Evolutionary conservation across 305 asterid species (phyloP), one percentile per base, ranked within the genome.

Genomic region (Ilex paraguariensis): DNA sequence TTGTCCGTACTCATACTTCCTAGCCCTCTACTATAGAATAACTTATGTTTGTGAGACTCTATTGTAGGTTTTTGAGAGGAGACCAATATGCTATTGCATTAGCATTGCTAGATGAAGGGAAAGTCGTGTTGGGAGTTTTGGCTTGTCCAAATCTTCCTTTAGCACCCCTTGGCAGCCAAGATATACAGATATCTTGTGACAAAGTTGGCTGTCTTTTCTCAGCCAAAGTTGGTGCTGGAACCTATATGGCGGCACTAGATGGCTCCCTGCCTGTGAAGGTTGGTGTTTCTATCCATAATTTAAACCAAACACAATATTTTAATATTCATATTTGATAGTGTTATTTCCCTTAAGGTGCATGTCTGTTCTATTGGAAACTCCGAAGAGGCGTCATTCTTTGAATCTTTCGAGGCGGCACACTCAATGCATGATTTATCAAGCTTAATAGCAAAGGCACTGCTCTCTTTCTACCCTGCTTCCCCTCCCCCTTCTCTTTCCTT

Each of bases 101-200:
- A 71, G 99, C 81, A 68, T 74, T 93, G 79, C 79, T 93, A 69
- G 99, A 93, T 72, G 81, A 84, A 81, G 99, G 99, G 63, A 84
- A 93, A 76, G 95, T 87, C 51, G 96, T 90, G 50, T 78, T 93
- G 63, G 99, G 99, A 57, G 96, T 93, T 54, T 73, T 93, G 57
- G 95, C 99, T 65, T 93, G 99, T 77, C 99, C 97, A 11, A 93
- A 93, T 84, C 96, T 93, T 66, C 95, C 96, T 44, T 79, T 82
- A 40, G 62, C 87, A 61, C 77, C 96, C 44, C 68, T 82, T 53
- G 85, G 86, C 30, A 70, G 68, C 70, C 56, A 62, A 54, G 75
- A 66, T 56, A 66, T 52, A 67, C 75, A 57, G 40, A 68, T 57
- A 58, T 59, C 75, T 60, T 74, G 70, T 72, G 88, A 75, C 60